Conservation (phyloP, 176 grass and related monocot species). For the Thalia dealbata region DNA sequence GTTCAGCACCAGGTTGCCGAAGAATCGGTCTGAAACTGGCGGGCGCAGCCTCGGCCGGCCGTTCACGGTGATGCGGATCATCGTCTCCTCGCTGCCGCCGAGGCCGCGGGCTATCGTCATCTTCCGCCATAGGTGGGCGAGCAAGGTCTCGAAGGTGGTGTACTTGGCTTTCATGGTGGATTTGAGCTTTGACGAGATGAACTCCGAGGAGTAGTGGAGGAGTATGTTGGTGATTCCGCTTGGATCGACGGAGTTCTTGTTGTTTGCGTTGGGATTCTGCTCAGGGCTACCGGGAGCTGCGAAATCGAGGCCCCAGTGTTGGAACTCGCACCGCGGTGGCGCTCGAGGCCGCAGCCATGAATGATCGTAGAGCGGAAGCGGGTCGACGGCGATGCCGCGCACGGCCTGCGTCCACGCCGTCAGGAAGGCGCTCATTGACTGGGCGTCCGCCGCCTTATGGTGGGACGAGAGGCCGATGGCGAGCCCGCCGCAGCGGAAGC, state of each 20-base stretch:
- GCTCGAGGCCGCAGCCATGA: constrained; percentile 17
- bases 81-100: constrained; percentile 6
- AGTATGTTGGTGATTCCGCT: constrained; percentile 31
- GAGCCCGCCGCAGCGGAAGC: constrained; percentile 40
- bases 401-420: constrained; percentile 28
- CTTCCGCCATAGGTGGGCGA: constrained; percentile 45
- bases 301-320: constrained; percentile 46
- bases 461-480: constrained; percentile 27
- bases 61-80: constrained; percentile 32
- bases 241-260: not conserved
- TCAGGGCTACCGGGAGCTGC: too few species aligned
- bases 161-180: constrained; percentile 8
- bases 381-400: not conserved
- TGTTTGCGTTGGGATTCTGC: too few species aligned
- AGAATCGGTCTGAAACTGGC: constrained; percentile 22
- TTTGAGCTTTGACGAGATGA: constrained; percentile 28
- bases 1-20: constrained; percentile 40
- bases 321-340: constrained; percentile 32
- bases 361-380: constrained; percentile 14
- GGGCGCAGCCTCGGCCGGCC: constrained; percentile 23
- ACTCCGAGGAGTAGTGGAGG: constrained; percentile 25
- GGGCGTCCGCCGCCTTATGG: constrained; percentile 41
- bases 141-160: constrained; percentile 48
- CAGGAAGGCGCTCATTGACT: constrained; percentile 40
- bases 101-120: constrained; percentile 30